A percentile compares a stretch with the other conserved stretches of the same genome.
Evolutionary conservation across 345 rosid genomes (phyloP).

Genomic region (Abelmoschus esculentus): DNA sequence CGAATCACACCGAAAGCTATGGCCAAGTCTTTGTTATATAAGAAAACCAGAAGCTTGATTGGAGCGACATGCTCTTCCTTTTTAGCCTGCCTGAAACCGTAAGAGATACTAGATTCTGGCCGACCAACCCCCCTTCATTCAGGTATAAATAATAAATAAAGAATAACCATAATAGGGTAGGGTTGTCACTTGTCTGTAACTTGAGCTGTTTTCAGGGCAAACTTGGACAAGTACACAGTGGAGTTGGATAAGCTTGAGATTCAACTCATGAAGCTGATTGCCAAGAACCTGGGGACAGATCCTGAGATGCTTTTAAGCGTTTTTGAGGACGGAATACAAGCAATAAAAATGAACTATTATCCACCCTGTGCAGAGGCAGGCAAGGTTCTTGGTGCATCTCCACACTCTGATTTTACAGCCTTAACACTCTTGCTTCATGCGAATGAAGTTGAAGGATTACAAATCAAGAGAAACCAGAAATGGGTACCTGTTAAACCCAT

Average conservation of each 20-base stretch:
- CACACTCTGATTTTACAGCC: conserved; percentile 34
- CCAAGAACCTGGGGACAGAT: conserved; percentile 28
- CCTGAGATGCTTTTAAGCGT: conserved; percentile 12
- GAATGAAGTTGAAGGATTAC: conserved; percentile 27
- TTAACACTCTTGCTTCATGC: conserved; percentile 28
- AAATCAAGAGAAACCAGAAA: conserved; percentile 24
- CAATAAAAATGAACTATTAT: conserved; percentile 38
- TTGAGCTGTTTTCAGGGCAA: conserved; percentile 16
- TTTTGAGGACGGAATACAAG: conserved; percentile 30
- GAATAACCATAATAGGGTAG: background rate
- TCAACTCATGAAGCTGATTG: conserved; percentile 23
- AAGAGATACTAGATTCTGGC: conserved; percentile 32
- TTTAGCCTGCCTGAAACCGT: conserved; percentile 15
- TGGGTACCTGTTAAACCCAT: conserved; percentile 30
- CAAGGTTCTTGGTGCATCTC: conserved; percentile 26
- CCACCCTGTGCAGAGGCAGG: conserved; percentile 29
- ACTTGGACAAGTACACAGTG: conserved; percentile 23
- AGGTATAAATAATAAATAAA: conserved; percentile 14
- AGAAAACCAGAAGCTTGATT: conserved; percentile 43
- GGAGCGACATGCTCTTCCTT: conserved; percentile 47
- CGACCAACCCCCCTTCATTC: conserved; percentile 26
- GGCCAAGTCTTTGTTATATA: conserved; percentile 49
- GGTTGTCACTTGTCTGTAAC: background rate
- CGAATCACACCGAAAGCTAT: conserved; percentile 36
- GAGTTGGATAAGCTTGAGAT: conserved; percentile 18